Percentiles rank a stretch among this genome's conserved stretches.
These are phyloP conservation scores for Buxus sempervirens DNA, from an alignment of 164 flowering plant genomes.

Conservation along the genomic window DNA sequence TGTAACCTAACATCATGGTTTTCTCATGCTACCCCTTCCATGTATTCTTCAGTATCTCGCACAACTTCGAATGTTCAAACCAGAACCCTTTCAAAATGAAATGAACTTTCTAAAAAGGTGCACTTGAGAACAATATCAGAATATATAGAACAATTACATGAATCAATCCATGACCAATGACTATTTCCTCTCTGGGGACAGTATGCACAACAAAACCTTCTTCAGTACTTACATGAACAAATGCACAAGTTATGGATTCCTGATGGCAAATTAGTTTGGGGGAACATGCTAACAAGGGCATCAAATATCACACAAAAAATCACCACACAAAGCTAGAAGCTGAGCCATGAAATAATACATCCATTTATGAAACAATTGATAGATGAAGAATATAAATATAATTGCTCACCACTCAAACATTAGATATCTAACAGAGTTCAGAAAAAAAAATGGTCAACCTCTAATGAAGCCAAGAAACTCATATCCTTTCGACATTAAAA, in stretches of 20 bases:
- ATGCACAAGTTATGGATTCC: neutral
- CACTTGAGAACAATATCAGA: too few relatives aligned
- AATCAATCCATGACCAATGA: too few relatives aligned
- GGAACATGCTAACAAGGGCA: conserved; percentile 62
- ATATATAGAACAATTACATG: too few relatives aligned
- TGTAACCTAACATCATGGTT: too few relatives aligned
- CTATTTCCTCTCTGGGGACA: too few relatives aligned
- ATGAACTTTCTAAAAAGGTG: too few relatives aligned
- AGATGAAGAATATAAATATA: conserved; percentile 24
- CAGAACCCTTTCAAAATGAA: too few relatives aligned
- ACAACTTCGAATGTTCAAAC: too few relatives aligned
- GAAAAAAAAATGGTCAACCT: neutral
- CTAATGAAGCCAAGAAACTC: neutral
- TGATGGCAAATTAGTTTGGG: conserved; percentile 29
- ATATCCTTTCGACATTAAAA: neutral
- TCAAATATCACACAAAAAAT: conserved; percentile 29
- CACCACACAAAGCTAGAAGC: conserved; percentile 30
- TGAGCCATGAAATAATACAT: conserved; percentile 30
- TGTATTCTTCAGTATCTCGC: too few relatives aligned
- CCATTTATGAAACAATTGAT: conserved; percentile 26
- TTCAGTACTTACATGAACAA: too few relatives aligned
- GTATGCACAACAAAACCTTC: too few relatives aligned
- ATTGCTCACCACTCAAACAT: neutral
- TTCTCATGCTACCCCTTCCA: too few relatives aligned
- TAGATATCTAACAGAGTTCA: neutral